Evolutionary conservation across 257 asterid genomes (phyloP).

Genomic region (Coffea canephora): DNA sequence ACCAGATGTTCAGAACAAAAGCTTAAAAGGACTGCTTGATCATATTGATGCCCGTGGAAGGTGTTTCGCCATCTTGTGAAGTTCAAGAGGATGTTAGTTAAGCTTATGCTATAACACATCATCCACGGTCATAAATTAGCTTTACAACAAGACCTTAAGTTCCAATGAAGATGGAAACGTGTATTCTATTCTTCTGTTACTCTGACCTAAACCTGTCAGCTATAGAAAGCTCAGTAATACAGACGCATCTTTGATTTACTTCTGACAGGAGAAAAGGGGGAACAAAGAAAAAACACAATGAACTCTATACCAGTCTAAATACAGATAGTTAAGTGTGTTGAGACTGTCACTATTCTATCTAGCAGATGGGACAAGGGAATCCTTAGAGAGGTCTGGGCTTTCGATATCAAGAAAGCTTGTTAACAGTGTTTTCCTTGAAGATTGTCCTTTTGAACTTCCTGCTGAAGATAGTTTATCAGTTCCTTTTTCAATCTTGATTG

Average conservation of each 20-base stretch:
- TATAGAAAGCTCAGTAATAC: not conserved
- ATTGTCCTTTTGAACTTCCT: constrained; percentile 64
- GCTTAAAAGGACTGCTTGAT: not conserved
- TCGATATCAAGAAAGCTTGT: constrained; percentile 89
- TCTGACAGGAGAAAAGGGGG: not conserved
- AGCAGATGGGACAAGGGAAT: constrained; percentile 74
- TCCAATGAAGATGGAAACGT: not conserved
- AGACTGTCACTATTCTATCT: constrained; percentile 37
- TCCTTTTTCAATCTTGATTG: constrained; percentile 81
- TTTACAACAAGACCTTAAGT: not conserved
- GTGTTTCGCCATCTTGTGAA: not conserved
- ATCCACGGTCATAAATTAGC: not conserved
- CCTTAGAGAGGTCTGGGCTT: constrained; percentile 81
- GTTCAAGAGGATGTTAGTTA: not conserved
- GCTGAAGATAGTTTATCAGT: constrained; percentile 56
- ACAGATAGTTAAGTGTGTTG: not conserved
- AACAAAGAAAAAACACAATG: not conserved
- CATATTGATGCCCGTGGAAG: not conserved
- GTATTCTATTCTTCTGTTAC: not conserved
- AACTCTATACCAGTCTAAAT: not conserved
- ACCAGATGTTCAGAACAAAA: not conserved
- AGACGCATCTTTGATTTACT: not conserved
- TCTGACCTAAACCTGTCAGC: not conserved
- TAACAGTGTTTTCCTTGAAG: constrained; percentile 79
- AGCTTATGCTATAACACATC: not conserved